Evolutionary conservation across 1,284 basidiomycete genomes (phyloP).

Genomic region (Bjerkandera adusta): DNA sequence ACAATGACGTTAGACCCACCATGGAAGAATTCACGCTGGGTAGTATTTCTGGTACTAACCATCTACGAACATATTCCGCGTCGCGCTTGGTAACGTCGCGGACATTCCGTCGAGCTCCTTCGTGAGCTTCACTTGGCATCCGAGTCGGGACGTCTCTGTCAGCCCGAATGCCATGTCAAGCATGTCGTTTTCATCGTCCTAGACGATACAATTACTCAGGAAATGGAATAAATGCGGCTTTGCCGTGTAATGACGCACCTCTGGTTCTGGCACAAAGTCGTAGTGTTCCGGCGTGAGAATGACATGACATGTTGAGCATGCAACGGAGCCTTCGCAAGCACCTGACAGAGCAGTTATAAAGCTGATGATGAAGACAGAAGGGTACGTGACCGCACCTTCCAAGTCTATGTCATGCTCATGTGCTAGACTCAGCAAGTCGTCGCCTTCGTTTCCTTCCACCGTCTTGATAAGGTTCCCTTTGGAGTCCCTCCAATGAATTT

Average conservation of each 20-base stretch:
- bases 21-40: neutral
- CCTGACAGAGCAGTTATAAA: slow-evolving; percentile 45
- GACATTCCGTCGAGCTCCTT: slow-evolving; percentile 85
- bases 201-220: too few species aligned
- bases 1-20: too few species aligned
- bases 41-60: slow-evolving; percentile 44
- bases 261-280: slow-evolving; percentile 86
- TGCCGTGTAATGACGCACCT: slow-evolving; percentile 30
- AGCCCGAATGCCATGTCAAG: slow-evolving; percentile 97
- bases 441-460: slow-evolving; percentile 91
- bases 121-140: slow-evolving; percentile 84
- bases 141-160: slow-evolving; percentile 86
- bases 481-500: slow-evolving; percentile 86
- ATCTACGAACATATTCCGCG: slow-evolving; percentile 96
- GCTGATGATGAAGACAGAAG: neutral
- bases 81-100: slow-evolving; percentile 87
- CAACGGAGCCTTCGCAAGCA: slow-evolving; percentile 95
- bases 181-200: slow-evolving; percentile 98
- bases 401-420: slow-evolving; percentile 97
- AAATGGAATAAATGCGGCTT: neutral
- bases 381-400: slow-evolving; percentile 67
- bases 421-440: slow-evolving; percentile 88
- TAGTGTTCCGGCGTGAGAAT: slow-evolving; percentile 85
- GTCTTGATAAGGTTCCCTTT: slow-evolving; percentile 85
- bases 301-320: slow-evolving; percentile 97